These are phyloP conservation scores for Aspergillus versicolor DNA, from an alignment of 2,329 filamentous ascomycete species.

Conservation along the genomic window DNA sequence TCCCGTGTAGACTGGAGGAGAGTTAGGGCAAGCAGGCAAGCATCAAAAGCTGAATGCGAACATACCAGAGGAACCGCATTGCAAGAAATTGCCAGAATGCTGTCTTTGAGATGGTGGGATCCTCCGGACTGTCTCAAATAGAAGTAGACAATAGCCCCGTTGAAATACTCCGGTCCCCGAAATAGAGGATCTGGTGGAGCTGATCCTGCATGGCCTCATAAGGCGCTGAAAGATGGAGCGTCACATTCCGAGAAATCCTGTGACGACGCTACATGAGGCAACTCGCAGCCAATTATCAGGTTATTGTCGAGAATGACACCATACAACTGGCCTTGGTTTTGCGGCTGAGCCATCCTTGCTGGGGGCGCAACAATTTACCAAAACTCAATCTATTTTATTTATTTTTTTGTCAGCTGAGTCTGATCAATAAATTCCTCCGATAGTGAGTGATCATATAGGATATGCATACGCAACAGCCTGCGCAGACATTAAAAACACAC, in stretches of 20 bases:
- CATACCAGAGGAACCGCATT: neutral
- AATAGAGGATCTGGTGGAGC: neutral
- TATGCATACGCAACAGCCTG: neutral
- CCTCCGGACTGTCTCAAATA: neutral
- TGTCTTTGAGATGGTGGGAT: too few relatives aligned
- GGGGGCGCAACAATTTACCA: too few relatives aligned
- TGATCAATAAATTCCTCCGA: too few relatives aligned
- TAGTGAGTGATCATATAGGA: too few relatives aligned
- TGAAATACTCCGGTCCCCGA: neutral
- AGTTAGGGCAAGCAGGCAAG: neutral
- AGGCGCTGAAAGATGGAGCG: neutral
- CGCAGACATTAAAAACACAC: neutral
- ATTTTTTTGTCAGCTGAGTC: too few relatives aligned
- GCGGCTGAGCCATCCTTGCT: neutral
- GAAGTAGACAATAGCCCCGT: neutral
- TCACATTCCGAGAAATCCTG: neutral
- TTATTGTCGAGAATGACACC: neutral
- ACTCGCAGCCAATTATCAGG: neutral
- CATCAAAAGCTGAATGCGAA: neutral
- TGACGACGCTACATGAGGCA: neutral
- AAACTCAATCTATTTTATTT: too few relatives aligned
- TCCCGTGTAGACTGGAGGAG: neutral
- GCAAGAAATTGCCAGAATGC: neutral
- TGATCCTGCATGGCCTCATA: neutral
- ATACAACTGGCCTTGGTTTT: neutral